phyloP scores from a whole-genome alignment of 176 grass and related monocot genomes.

The Ampelocalamus luodianensis region DNA sequence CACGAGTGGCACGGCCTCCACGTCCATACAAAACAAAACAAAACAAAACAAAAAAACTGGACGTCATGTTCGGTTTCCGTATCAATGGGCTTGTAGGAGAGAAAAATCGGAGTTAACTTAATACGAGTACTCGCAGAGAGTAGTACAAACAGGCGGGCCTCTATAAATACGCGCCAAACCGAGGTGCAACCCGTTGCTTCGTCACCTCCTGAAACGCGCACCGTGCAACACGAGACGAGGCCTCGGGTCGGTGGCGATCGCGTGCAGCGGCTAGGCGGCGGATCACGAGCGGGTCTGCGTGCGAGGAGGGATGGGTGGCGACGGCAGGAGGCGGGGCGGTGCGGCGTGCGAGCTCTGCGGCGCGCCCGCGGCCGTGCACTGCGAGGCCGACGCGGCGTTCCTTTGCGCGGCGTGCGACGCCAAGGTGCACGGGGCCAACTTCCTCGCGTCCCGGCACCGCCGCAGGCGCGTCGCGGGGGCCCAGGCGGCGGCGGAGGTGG shows the following conservation, averaged over 20 bases:
- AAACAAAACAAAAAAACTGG: too few species aligned
- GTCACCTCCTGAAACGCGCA: neutral
- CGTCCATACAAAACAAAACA: too few species aligned
- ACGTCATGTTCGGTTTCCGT: neutral
- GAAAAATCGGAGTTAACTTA: neutral
- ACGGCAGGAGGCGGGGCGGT: neutral
- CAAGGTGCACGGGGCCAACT: constrained; percentile 86
- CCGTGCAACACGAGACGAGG: neutral
- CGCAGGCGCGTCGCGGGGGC: constrained; percentile 39
- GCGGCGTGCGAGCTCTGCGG: constrained; percentile 60
- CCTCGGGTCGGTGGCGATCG: neutral
- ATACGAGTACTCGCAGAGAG: neutral
- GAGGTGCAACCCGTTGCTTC: neutral
- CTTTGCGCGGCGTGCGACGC: constrained; percentile 74
- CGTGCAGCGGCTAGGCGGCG: neutral
- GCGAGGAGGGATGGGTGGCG: constrained; percentile 16
- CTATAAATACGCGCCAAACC: constrained; percentile 17
- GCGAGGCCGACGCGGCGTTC: constrained; percentile 75
- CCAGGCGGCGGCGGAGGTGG: neutral
- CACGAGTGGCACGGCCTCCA: neutral
- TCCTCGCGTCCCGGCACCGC: constrained; percentile 79
- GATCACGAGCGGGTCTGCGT: neutral
- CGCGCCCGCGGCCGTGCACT: constrained; percentile 64
- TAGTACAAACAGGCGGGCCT: neutral
- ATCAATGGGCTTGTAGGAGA: neutral